Base-by-base conservation (phyloP, 1,139 yeast genomes). In the Blastobotrys buckinghamii region DNA sequence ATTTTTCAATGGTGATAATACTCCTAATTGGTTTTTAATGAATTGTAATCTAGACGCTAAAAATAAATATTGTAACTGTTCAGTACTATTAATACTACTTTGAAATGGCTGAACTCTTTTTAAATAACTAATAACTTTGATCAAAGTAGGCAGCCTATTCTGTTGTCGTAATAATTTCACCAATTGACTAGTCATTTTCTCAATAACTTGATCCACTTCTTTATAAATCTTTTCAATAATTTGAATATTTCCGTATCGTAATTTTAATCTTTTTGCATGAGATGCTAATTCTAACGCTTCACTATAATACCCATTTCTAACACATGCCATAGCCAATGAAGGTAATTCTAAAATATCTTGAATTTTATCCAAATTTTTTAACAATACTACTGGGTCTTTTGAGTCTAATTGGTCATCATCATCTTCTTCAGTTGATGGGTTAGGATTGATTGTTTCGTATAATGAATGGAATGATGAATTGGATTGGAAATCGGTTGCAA, bases 311-410 rank as follows among this genome's bases (percentile, higher is more conserved):
- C 96, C 96, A 48, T 85, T 84, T 47, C 79, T 73, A 6, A 89
- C 87, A 65, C 97, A 87, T n/a, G 90, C 79, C 48, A 81, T 76
- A 38, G 94, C 82, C 47, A 90, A 66, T 1, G 94, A 76, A 0
- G 97, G 97, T 30, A 92, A 70, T 60, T 88, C 96, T 53, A 90
- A 71, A 10, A 89, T 75, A 58, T 87, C 96, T 53, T 85, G 78
- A 10, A 89, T 74, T 27, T 81, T 77, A 53, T 84, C 92, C 55
- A 88, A 76, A 55, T 84, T 82, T 35, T 78, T 73, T 41, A 86
- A 67, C 9, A 87, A 70, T 6, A 68, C 59, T 12, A 75, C 74
- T 22, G 73, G 53, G 27, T 55, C 56, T 6, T 41, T 10, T 19
- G 15, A 24, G 19, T 34, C 17, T n/a, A 4, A 6, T n/a, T 16